Base-by-base conservation (phyloP, 1,284 basidiomycete genomes). In the Neonothopanus nambi region DNA sequence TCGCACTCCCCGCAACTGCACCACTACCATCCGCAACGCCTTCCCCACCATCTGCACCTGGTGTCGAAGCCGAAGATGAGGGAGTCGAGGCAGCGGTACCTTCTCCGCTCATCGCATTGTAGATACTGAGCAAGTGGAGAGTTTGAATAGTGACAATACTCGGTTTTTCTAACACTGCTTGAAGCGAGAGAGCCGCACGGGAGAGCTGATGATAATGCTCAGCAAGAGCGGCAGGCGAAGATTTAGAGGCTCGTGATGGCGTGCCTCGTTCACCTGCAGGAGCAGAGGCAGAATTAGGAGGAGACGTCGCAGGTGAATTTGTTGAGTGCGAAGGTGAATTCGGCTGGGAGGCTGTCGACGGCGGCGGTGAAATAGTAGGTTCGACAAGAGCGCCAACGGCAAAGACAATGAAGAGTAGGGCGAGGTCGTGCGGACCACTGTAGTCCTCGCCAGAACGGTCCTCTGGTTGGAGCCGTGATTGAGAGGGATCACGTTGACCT, bases 181-280 rank as follows among this genome's bases (percentile, higher is more conserved):
- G 81, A 35, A 87, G 69, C 51, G 79, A 77, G 21, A 88, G 63
- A 2, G 84, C 82, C 7, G 80, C 83, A 7, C 79, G 71, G 0
- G 84, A 72, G 24, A 88, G 73, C 55, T 83, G 80, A 54, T 87
- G 79, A 57, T 79, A 85, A 48, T 81, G 78, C 59, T 87, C 85
- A 1, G 78, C 84, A 72, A 1, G 71, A 68, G 38, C 23, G 5
- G 24, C 43, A 36, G 49, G 45, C 21, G 38, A 38, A 3, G 43
- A 39, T 11, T 28, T 30, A n/a, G 39, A 40, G 9, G 6, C 26
- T n/a, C 9, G 21, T 17, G 13, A 17, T 8, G 47, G 15, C n/a
- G n/a, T n/a, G n/a, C n/a, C n/a, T n/a, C n/a, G n/a, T n/a, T n/a
- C n/a, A n/a, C n/a, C n/a, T 7, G 13, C 17, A 38, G 48, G 33